Base-by-base conservation (phyloP, 495 filamentous ascomycete genomes). In the Trichoderma erinaceum region DNA sequence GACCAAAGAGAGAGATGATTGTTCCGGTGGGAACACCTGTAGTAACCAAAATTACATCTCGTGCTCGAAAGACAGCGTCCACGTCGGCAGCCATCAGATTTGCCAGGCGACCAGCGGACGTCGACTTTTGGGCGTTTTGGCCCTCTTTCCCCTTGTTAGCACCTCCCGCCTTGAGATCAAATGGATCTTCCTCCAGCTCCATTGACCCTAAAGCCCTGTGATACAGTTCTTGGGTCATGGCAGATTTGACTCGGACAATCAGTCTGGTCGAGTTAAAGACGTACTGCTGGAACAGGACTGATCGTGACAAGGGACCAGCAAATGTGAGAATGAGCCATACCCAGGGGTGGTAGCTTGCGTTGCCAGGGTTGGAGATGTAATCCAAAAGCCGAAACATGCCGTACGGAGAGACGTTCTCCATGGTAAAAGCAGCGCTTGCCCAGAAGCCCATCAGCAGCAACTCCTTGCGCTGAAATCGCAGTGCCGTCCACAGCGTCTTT, bases 11-110 rank as follows among this genome's bases (percentile, higher is more conserved):
- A 12, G 78, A 74, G 50, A 80, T 43, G 4, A 75, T 69, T 16
- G 78, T 76, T 13, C 78, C 74, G 6, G 76, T 72, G 3, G 81
- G 72, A 23, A 78, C 71, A 13, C 78, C 76, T n/a, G 75, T 74
- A 23, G 69, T 32, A 8, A 76, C 73, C 12, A 78, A 69, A 29
- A 83, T 72, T n/a, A 81, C 71, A 64, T 83, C 80, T 63, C 79
- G 74, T 38, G 78, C 77, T 25, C 71, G 75, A 58, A 75, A 75
- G 41, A 84, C 75, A 27, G 80, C 76, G 44, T 83, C 78, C 13
- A 82, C 71, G 69, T 84, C 82, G 67, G 80, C 81, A 13, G 81
- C 78, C 82, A 84, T 84, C 56, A 84, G 73, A 52, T 81, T 84
- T 44, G 81, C 81, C 23, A 84, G 71, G 63, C 82, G 78, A 27